Conservation (phyloP, 169 alveolate genomes). For the Eimeria sp. region DNA sequence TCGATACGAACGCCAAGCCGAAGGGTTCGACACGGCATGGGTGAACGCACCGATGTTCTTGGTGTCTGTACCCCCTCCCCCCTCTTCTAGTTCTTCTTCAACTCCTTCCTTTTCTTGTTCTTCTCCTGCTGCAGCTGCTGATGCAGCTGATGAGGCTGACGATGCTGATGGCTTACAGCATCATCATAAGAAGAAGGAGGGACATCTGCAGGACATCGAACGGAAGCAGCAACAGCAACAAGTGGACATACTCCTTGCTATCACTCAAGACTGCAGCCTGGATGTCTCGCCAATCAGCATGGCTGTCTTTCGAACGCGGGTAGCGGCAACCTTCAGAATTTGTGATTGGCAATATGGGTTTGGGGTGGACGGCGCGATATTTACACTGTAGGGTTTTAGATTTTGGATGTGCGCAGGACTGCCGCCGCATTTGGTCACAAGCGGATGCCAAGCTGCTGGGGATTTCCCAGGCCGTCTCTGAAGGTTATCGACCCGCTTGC, state of each 20-base stretch:
- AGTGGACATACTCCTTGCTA: constrained; percentile 7
- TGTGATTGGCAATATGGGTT: neutral
- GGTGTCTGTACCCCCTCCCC: constrained; percentile 26
- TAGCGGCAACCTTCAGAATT: neutral
- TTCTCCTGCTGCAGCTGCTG: neutral
- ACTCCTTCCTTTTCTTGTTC: neutral
- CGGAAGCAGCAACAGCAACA: no score
- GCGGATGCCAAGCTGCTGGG: constrained; percentile 40
- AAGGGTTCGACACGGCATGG: constrained; percentile 55
- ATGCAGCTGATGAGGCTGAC: neutral
- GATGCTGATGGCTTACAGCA: neutral
- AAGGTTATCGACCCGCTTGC: constrained; percentile 19
- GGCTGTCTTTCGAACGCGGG: constrained; percentile 52
- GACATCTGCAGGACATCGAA: neutral
- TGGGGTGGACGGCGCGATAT: neutral
- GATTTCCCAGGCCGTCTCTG: constrained; percentile 13
- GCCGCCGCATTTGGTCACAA: constrained; percentile 55
- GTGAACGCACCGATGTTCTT: constrained; percentile 70
- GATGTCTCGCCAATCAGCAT: constrained; percentile 52
- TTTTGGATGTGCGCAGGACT: constrained; percentile 9
- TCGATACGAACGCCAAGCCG: constrained; percentile 20
- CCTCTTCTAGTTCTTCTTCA: neutral
- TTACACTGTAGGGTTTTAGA: neutral
- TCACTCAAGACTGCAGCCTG: constrained; percentile 29
- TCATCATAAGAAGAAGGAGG: neutral